phyloP scores from a whole-genome alignment of 73 alveolate species.

The Paramecium bursaria region DNA sequence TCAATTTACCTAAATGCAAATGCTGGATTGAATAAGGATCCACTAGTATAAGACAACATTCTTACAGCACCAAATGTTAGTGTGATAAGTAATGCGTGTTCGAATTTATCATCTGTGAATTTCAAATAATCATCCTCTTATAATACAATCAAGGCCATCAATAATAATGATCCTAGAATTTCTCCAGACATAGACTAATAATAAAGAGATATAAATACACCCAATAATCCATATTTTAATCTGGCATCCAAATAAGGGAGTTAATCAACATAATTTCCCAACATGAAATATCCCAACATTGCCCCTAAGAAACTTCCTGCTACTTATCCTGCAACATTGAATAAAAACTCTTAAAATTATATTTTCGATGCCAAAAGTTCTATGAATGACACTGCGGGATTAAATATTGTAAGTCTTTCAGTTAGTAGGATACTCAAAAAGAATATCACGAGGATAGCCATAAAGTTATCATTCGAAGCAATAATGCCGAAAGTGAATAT shows the following conservation, averaged over 20 bases:
- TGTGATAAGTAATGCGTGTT: slow-evolving; percentile 15
- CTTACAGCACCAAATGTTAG: slow-evolving; percentile 46
- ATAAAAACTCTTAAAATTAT: slow-evolving; percentile 28
- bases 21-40: slow-evolving; percentile 58
- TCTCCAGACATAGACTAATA: slow-evolving; percentile 46
- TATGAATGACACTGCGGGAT: slow-evolving; percentile 56
- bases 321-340: slow-evolving; percentile 29
- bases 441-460: slow-evolving; percentile 21
- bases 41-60: neutral
- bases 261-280: slow-evolving; percentile 4
- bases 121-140: slow-evolving; percentile 35
- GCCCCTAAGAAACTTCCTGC: slow-evolving; percentile 49
- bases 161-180: slow-evolving; percentile 8
- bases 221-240: slow-evolving; percentile 2
- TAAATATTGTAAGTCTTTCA: slow-evolving; percentile 28
- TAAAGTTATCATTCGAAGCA: slow-evolving; percentile 15
- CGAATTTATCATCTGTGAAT: slow-evolving; percentile 40
- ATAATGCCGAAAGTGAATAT: slow-evolving; percentile 42
- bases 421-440: slow-evolving; percentile 28
- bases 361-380: slow-evolving; percentile 18
- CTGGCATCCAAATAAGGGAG: slow-evolving; percentile 42
- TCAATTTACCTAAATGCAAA: slow-evolving; percentile 42
- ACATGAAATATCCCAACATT: slow-evolving; percentile 16
- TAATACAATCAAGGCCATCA: slow-evolving; percentile 5
- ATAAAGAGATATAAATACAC: slow-evolving; percentile 14